Percentiles rank a stretch among this genome's conserved stretches.
These are phyloP conservation scores for Curvularia sp. DNA, from an alignment of 2,329 filamentous ascomycete species.

Conservation along the genomic window DNA sequence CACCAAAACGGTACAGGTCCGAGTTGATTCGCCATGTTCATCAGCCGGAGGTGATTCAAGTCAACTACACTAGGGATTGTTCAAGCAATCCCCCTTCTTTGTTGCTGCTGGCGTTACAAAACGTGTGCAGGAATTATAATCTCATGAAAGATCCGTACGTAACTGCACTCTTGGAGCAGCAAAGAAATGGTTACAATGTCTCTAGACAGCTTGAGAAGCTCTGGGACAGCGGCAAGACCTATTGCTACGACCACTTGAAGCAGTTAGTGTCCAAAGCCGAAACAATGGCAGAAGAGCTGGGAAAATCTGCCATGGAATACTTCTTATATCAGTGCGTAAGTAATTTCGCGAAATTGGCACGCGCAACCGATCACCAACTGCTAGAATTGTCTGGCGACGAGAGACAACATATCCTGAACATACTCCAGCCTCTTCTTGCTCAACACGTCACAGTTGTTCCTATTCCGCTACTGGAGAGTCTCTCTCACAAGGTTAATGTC, in stretches of 20 bases:
- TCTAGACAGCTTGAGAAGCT: conserved; percentile 36
- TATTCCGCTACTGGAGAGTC: conserved; percentile 22
- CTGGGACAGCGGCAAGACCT: conserved; percentile 46
- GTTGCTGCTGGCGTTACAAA: conserved; percentile 27
- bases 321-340: conserved; percentile 50
- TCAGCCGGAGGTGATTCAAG: conserved; percentile 63
- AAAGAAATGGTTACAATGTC: conserved; percentile 31
- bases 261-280: conserved; percentile 42
- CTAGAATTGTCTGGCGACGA: conserved; percentile 46
- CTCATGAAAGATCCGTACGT: conserved; percentile 52
- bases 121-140: conserved; percentile 39
- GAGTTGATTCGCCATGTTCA: conserved; percentile 74
- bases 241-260: conserved; percentile 50
- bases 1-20: conserved; percentile 71
- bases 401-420: conserved; percentile 42
- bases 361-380: conserved; percentile 29
- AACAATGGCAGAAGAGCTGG: conserved; percentile 49
- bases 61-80: conserved; percentile 41
- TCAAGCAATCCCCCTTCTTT: conserved; percentile 6
- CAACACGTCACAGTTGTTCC: not conserved
- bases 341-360: conserved; percentile 30
- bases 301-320: conserved; percentile 47
- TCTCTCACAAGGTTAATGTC: conserved; percentile 47
- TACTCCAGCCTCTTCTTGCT: conserved; percentile 29
- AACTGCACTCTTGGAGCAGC: conserved; percentile 37